Conservation (phyloP, 345 rosid genomes). For the Eucalyptus curtisii region DNA sequence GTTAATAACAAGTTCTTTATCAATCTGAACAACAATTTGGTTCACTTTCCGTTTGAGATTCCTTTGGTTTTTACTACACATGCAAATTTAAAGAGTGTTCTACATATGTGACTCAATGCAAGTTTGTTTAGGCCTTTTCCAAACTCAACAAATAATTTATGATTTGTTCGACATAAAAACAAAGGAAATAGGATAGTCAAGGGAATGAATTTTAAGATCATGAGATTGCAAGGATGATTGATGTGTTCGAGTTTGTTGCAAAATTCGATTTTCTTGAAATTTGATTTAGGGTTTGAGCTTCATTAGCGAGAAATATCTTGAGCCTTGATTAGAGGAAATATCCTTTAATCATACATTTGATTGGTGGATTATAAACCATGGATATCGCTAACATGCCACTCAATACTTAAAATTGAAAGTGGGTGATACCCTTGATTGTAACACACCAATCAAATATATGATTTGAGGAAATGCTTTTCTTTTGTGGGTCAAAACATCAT, state of each 20-base stretch:
- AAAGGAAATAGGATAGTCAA: neutral
- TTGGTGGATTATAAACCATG: neutral
- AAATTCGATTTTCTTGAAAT: neutral
- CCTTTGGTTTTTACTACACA: rapidly evolving
- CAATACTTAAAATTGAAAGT: neutral
- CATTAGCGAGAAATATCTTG: neutral
- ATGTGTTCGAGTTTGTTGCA: neutral
- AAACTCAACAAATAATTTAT: neutral
- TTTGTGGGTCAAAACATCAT: neutral
- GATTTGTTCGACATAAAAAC: neutral
- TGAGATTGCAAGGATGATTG: neutral
- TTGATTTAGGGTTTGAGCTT: neutral
- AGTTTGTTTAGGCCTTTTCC: neutral
- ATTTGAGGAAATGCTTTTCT: no score
- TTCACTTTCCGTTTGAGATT: neutral
- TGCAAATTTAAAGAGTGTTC: neutral
- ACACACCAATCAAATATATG: neutral
- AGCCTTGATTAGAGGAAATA: neutral
- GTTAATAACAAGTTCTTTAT: rapidly evolving
- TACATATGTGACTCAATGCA: rapidly evolving
- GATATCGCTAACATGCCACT: neutral
- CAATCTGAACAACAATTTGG: rapidly evolving
- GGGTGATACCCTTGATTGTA: neutral
- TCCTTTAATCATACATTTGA: neutral
- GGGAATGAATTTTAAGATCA: neutral